Evolutionary conservation across 179 eudicot genomes (phyloP), one percentile per base, ranked within the genome.

Genomic region (Spergularia azorica): DNA sequence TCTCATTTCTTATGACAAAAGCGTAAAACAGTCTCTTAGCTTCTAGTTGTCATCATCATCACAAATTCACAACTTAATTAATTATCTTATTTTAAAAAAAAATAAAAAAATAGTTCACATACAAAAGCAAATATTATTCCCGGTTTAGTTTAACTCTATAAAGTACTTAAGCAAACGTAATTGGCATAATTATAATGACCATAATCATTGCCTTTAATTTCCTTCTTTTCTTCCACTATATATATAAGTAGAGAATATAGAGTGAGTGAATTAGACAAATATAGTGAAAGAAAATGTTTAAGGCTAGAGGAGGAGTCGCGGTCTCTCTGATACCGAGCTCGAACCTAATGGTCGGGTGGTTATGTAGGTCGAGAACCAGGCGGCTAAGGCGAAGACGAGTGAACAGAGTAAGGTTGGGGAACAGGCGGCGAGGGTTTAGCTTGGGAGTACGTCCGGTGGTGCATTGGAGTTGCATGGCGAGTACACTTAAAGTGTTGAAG

Each of bases 341-440:
- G 65, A 26, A 26, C 32, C 32, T 26, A 26, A 50, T 86, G 70
- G 83, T 79, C 7, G 89, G 89, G 83, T 83, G 87, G 88, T 81
- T 0, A 4, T 4, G 85, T 79, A 80, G 83, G 59, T 58, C 72
- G 38, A 50, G 83, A 15, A 9, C 7, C 9, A 70, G 79, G 69
- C 79, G 89, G 79, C 41, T 56, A 26, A 78, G 89, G 79, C 64
- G 88, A 70, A 75, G 82, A 15, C 73, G 77, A 66, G 71, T 84
- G 56, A 51, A 82, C 80, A 76, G 86, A 4, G 70, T 87, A 8
- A 77, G 92, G 79, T 75, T 91, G 18, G 96, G 96, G 15, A 84
- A 69, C 20, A 80, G 82, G 70, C 80, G 97, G 2, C 76, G 90
- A 9, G 90, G 87, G 55, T 84, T 88, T 70, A 73, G 63, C 55